Conservation (phyloP, 805 yeast species). For the Grigorovia jiainica region DNA sequence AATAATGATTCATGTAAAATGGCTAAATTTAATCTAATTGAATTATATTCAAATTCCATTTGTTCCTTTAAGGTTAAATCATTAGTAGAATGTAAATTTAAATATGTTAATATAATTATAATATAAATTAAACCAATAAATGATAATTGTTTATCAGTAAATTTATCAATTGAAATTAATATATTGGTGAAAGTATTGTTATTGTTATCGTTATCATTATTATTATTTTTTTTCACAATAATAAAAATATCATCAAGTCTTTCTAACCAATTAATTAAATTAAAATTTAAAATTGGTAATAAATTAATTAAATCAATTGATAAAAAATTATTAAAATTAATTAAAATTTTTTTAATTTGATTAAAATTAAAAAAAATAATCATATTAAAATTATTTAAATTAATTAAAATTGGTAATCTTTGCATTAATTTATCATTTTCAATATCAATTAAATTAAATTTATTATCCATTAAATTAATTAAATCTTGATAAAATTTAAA, state of each 20-base stretch:
- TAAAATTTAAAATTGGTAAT: conserved; percentile 2
- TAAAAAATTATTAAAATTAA: neutral
- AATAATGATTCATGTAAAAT: conserved; percentile 7
- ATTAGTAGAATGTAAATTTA: neutral
- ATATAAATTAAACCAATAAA: conserved; percentile 4
- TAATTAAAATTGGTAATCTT: neutral
- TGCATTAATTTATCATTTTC: conserved; percentile 4
- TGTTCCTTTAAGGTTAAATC: neutral
- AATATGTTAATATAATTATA: conserved; percentile 1
- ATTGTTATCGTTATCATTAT: no score
- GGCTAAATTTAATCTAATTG: conserved; percentile 9
- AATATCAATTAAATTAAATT: conserved; percentile 8
- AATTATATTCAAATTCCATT: conserved; percentile 9
- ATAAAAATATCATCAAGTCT: neutral
- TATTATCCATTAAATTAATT: conserved; percentile 8
- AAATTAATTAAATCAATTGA: conserved; percentile 8
- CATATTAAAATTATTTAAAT: neutral
- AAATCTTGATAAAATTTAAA: conserved; percentile 14
- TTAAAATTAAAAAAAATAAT: neutral
- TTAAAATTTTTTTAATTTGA: neutral
- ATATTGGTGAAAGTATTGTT: no score
- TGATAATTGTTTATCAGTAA: neutral
- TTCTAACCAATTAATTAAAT: neutral
- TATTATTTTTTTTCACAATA: no score
- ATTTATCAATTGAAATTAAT: neutral